Evolutionary conservation across 345 rosid species (phyloP), one percentile per base, ranked within the genome.

Genomic region (Brassica juncea): DNA sequence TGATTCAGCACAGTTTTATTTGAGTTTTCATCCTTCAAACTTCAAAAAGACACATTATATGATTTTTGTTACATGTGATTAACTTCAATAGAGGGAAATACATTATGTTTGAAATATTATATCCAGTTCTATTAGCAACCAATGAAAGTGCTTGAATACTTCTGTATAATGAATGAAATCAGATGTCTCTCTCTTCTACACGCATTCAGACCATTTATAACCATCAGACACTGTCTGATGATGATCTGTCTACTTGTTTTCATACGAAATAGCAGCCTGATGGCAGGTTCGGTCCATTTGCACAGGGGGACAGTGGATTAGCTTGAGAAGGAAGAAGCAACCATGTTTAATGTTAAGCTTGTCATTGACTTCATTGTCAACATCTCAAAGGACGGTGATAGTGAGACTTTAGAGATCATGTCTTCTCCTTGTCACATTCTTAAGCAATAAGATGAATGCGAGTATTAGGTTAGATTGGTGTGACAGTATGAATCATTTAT

Each of bases 221-320:
- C 68, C 84, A 0, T 82, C 94, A 28, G 95, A 12, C 32, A 11
- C 49, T 28, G 5, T 25, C 34, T 61, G n/a, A 44, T 11, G 39
- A 32, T 71, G 3, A 47, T 5, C 7, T 78, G 72, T 37, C 12
- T 34, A 27, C 3, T 78, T 72, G 25, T 54, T 63, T 65, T 55
- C 34, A 25, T 67, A 63, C 58, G 21, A 54, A 65, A 32, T 73
- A 82, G 83, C 92, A 92, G 97, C 86, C 83, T 16, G 66, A 70
- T 39, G 64, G 83, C 61, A 67, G 74, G 75, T 89, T 83, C 42
- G 84, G 82, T 63, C 85, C 89, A 35, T 94, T 88, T 83, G 77
- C 74, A 85, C 94, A 5, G 97, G 99, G 19, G 94, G 92, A 80
- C 95, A 89, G 52, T 92, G 97, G 97, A 83, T 91, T 79, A 87